Evolutionary conservation across 805 yeast species (phyloP).

Genomic region (Hanseniaspora jakobsenii): DNA sequence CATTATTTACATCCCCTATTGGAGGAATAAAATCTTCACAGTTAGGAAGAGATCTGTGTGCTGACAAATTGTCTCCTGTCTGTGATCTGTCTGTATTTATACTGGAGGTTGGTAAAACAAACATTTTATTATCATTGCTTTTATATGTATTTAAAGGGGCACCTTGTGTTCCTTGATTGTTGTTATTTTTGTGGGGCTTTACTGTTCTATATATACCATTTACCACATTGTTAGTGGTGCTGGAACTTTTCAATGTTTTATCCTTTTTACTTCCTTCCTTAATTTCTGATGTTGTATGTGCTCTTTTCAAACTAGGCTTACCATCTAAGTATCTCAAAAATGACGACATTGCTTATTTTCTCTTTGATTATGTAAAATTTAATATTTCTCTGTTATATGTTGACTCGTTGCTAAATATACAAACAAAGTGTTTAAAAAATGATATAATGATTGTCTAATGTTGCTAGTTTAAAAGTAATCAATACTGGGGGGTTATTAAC

Average conservation of each 20-base stretch:
- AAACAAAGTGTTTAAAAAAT: too few relatives aligned
- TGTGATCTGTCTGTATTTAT: background rate
- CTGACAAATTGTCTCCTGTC: too few relatives aligned
- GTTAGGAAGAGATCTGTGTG: background rate
- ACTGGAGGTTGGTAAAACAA: conserved; percentile 7
- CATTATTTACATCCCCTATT: conserved; percentile 4
- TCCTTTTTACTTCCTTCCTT: background rate
- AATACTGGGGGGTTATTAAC: too few relatives aligned
- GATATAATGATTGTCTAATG: too few relatives aligned
- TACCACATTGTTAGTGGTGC: background rate
- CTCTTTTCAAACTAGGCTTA: background rate
- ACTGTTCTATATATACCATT: conserved; percentile 15
- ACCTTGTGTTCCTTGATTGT: background rate
- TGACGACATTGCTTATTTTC: background rate
- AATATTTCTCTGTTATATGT: too few relatives aligned
- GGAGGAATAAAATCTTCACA: background rate
- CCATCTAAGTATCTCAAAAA: conserved; percentile 3
- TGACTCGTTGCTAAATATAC: too few relatives aligned
- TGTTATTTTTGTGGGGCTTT: background rate
- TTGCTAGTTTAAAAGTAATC: too few relatives aligned
- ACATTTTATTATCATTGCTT: conserved; percentile 12
- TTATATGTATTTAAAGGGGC: conserved; percentile 1
- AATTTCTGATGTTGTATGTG: background rate
- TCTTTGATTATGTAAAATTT: too few relatives aligned
- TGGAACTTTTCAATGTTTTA: background rate